A percentile compares a stretch with the other conserved stretches of the same genome.
phyloP scores from a whole-genome alignment of 192 early-diverging fungal species.

The Coemansia sp. region DNA sequence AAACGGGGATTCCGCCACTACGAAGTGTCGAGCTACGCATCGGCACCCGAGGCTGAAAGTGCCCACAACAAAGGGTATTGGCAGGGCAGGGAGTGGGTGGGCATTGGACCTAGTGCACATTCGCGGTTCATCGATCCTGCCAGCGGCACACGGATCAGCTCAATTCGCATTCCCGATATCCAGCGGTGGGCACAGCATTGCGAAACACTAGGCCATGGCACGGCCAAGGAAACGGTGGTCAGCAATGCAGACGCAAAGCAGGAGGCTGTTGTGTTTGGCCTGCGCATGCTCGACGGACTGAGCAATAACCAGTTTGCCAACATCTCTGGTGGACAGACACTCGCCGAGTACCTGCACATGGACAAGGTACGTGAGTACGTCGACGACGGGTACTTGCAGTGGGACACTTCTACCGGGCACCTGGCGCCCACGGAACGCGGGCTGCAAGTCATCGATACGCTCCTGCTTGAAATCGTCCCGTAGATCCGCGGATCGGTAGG shows the following conservation, averaged over 20 bases:
- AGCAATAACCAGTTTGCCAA: slow-evolving; percentile 7
- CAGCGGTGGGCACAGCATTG: slow-evolving; percentile 24
- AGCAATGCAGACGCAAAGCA: slow-evolving; percentile 9
- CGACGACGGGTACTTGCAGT: slow-evolving; percentile 14
- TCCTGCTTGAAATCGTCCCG: slow-evolving; percentile 31
- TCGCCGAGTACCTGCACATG: slow-evolving; percentile 28
- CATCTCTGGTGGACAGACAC: slow-evolving; percentile 10
- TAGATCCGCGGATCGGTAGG: neutral
- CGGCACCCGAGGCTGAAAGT: slow-evolving; percentile 10
- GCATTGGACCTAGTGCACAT: slow-evolving; percentile 56
- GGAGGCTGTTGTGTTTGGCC: slow-evolving; percentile 47
- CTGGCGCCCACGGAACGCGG: slow-evolving; percentile 33
- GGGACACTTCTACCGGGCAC: neutral
- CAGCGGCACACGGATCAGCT: slow-evolving; percentile 8
- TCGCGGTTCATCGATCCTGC: slow-evolving; percentile 39
- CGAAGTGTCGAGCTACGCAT: slow-evolving; percentile 52
- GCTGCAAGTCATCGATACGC: slow-evolving; percentile 30
- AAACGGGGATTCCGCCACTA: slow-evolving; percentile 40
- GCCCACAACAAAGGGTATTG: slow-evolving; percentile 52
- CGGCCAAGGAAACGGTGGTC: neutral
- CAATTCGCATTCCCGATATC: slow-evolving; percentile 27
- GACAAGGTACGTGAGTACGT: slow-evolving; percentile 13
- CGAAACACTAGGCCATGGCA: slow-evolving; percentile 23
- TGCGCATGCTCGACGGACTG: slow-evolving; percentile 47
- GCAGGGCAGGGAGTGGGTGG: slow-evolving; percentile 51